Evolutionary conservation across 768 basidiomycete genomes (phyloP).

Genomic region (Tulasnella sp.): DNA sequence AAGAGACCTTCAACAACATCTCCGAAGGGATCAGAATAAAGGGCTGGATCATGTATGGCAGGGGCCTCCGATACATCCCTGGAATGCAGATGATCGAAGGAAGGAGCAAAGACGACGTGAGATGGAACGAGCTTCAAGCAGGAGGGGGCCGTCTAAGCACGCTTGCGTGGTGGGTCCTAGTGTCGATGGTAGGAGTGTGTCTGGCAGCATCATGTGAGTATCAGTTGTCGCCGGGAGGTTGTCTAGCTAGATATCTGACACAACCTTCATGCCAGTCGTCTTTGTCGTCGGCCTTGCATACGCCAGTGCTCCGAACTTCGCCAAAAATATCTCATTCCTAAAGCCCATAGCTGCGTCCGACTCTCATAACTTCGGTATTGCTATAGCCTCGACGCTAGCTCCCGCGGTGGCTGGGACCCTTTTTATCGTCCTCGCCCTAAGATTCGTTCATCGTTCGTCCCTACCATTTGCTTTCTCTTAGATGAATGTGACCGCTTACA

Average conservation of each 20-base stretch:
- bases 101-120: conserved; percentile 68
- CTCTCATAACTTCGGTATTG: conserved; percentile 42
- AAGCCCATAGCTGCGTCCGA: conserved; percentile 34
- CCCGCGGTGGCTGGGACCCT: conserved; percentile 51
- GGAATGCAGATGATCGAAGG: conserved; percentile 64
- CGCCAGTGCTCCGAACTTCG: conserved; percentile 58
- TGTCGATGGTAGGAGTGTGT: conserved; percentile 38
- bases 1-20: conserved; percentile 56
- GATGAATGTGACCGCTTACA: neutral
- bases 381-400: conserved; percentile 54
- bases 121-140: conserved; percentile 68
- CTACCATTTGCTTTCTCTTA: conserved; percentile 9
- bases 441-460: conserved; percentile 45
- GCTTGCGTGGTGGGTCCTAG: conserved; percentile 46
- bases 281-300: conserved; percentile 59
- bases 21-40: conserved; percentile 57
- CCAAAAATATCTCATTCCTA: conserved; percentile 60
- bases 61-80: conserved; percentile 50
- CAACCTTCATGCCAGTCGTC: conserved; percentile 38
- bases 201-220: conserved; percentile 53
- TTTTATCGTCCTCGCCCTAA: conserved; percentile 45
- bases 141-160: conserved; percentile 20
- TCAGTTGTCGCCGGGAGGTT: neutral
- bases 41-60: conserved; percentile 70
- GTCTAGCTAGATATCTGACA: conserved; percentile 5